phyloP scores from a whole-genome alignment of 2,329 filamentous ascomycete species.

The Hymenotorrendiella dingleyae region DNA sequence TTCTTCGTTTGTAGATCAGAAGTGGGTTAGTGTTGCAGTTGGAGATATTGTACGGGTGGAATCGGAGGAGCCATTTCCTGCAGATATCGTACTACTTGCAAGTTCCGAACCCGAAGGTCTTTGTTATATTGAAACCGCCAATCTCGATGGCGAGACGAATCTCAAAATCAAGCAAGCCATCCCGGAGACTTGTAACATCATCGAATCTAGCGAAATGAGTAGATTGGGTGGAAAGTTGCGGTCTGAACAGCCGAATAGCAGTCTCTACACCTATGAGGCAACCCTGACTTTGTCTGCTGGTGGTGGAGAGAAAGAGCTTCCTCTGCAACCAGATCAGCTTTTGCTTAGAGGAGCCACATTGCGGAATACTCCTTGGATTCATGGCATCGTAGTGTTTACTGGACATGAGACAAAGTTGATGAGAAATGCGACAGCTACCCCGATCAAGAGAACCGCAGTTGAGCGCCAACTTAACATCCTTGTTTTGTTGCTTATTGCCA shows the following conservation, averaged over 20 bases:
- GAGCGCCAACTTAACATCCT: constrained; percentile 91
- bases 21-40: constrained; percentile 89
- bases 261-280: constrained; percentile 95
- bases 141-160: constrained; percentile 96
- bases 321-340: constrained; percentile 86
- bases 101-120: constrained; percentile 96
- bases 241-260: constrained; percentile 97
- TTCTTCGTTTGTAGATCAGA: constrained; percentile 76
- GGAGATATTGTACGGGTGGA: constrained; percentile 91
- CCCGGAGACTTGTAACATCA: constrained; percentile 82
- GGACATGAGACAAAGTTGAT: constrained; percentile 98
- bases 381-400: constrained; percentile 93
- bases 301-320: constrained; percentile 86
- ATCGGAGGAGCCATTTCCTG: constrained; percentile 91
- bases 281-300: constrained; percentile 87
- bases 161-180: constrained; percentile 97
- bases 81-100: constrained; percentile 84
- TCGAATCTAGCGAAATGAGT: constrained; percentile 81
- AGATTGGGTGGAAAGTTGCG: constrained; percentile 79
- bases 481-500: constrained; percentile 81
- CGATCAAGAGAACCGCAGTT: constrained; percentile 95
- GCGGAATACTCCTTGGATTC: constrained; percentile 94
- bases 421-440: constrained; percentile 94
- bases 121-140: constrained; percentile 98
- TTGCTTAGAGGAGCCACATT: constrained; percentile 88